Evolutionary conservation across 1,284 basidiomycete species (phyloP).

Genomic region (Ceraceosorus bombacis): DNA sequence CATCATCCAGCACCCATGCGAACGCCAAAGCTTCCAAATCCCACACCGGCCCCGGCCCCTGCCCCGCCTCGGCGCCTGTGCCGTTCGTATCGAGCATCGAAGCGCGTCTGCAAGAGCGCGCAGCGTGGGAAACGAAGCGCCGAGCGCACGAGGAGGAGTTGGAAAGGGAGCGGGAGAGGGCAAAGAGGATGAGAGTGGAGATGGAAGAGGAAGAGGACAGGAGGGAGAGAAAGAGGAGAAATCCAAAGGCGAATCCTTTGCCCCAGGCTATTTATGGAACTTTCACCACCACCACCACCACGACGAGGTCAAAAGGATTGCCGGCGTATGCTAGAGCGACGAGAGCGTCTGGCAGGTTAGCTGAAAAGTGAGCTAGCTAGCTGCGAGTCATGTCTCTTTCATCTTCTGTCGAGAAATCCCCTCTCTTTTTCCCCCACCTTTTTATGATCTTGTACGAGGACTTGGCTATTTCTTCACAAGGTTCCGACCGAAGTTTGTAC

Average conservation of each 20-base stretch:
- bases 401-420: too few species aligned
- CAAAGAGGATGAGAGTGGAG: not conserved
- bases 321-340: too few species aligned
- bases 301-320: not conserved
- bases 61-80: not conserved
- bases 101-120: conserved; percentile 3
- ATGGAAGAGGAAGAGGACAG: conserved; percentile 8
- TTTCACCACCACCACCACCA: not conserved
- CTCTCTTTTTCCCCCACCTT: too few species aligned
- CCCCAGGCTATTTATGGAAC: not conserved
- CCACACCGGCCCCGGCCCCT: not conserved
- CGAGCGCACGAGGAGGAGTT: conserved; percentile 1
- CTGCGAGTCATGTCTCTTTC: too few species aligned
- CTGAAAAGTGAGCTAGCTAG: too few species aligned
- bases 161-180: conserved; percentile 4
- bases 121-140: conserved; percentile 6
- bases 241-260: conserved; percentile 7
- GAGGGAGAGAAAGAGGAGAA: not conserved
- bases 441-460: too few species aligned
- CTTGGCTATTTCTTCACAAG: too few species aligned
- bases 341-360: too few species aligned
- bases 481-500: too few species aligned
- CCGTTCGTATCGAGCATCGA: conserved; percentile 8
- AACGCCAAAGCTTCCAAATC: not conserved
- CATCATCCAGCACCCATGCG: too few species aligned